These are phyloP conservation scores for Fusarium nelsonii DNA, from an alignment of 2,329 filamentous ascomycete genomes.

Conservation along the genomic window DNA sequence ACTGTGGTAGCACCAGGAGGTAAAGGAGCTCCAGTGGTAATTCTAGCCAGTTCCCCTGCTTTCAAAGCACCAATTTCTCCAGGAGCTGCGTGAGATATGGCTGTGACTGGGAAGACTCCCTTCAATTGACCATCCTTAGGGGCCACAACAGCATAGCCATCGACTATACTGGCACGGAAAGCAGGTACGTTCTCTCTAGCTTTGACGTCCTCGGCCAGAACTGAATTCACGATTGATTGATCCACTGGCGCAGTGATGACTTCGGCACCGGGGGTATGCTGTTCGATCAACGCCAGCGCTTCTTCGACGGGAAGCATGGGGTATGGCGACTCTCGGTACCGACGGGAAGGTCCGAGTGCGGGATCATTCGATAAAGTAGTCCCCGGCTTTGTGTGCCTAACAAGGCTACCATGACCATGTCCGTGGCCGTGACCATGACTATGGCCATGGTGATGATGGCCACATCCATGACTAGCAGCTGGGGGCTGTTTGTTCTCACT, in stretches of 20 bases:
- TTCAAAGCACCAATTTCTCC: slow-evolving; percentile 74
- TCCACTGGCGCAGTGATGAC: slow-evolving; percentile 71
- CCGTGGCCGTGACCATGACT: slow-evolving; percentile 62
- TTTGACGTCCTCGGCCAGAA: slow-evolving; percentile 85
- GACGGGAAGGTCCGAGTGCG: slow-evolving; percentile 70
- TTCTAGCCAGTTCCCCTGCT: slow-evolving; percentile 83
- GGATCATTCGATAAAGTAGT: slow-evolving; percentile 71
- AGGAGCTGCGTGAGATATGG: slow-evolving; percentile 86
- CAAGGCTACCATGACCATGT: slow-evolving; percentile 73
- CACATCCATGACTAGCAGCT: slow-evolving; percentile 56
- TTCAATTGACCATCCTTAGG: slow-evolving; percentile 73
- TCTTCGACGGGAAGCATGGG: slow-evolving; percentile 90
- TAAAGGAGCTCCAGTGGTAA: slow-evolving; percentile 93
- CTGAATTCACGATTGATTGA: slow-evolving; percentile 75
- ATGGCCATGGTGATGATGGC: slow-evolving; percentile 66
- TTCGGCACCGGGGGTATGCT: slow-evolving; percentile 75
- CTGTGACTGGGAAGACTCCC: slow-evolving; percentile 86
- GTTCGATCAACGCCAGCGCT: slow-evolving; percentile 78
- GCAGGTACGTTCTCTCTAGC: slow-evolving; percentile 89
- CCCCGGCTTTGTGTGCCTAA: slow-evolving; percentile 78
- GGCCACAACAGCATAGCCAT: slow-evolving; percentile 90
- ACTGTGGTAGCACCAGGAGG: slow-evolving; percentile 91
- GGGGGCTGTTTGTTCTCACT: slow-evolving; percentile 48
- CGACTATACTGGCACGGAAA: slow-evolving; percentile 95
- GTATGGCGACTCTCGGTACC: slow-evolving; percentile 89